phyloP scores from a whole-genome alignment of 2,329 filamentous ascomycete species.

The Colletotrichum melonis region DNA sequence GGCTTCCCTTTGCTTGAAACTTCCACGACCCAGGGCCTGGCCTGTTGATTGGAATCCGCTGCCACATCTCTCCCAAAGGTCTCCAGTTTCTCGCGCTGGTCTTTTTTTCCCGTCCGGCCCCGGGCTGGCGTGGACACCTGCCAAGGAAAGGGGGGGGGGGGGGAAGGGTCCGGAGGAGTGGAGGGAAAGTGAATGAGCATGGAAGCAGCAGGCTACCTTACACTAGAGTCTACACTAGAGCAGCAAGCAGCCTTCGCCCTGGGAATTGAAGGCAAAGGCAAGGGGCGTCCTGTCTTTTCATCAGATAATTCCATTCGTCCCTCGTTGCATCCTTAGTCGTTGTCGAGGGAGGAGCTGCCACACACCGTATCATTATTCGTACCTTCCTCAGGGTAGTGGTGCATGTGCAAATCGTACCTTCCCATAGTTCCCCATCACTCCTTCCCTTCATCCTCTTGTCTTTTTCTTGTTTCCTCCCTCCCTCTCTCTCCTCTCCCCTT shows the following conservation, averaged over 20 bases:
- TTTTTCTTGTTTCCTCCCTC: background rate
- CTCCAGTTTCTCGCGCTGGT: background rate
- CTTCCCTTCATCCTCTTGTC: background rate
- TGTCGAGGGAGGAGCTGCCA: background rate
- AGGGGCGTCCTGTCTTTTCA: slow-evolving; percentile 19
- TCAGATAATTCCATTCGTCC: slow-evolving; percentile 5
- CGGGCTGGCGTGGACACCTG: slow-evolving; percentile 19
- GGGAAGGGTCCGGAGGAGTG: background rate
- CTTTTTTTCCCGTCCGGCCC: background rate
- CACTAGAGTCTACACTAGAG: no score
- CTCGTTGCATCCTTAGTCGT: background rate
- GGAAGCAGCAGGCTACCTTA: background rate
- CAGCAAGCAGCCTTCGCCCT: no score
- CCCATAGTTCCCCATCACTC: background rate
- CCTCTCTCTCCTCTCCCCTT: background rate
- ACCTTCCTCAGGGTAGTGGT: background rate
- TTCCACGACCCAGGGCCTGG: slow-evolving; percentile 9
- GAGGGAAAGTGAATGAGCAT: background rate
- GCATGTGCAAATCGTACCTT: background rate
- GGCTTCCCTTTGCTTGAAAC: slow-evolving; percentile 21
- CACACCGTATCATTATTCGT: background rate
- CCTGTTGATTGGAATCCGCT: slow-evolving; percentile 17
- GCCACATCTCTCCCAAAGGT: background rate
- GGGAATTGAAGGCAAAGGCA: background rate
- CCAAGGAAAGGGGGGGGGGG: slow-evolving; percentile 7